These are phyloP conservation scores for Papiliotrema fonsecae DNA, from an alignment of 1,284 basidiomycete genomes.

Conservation along the genomic window DNA sequence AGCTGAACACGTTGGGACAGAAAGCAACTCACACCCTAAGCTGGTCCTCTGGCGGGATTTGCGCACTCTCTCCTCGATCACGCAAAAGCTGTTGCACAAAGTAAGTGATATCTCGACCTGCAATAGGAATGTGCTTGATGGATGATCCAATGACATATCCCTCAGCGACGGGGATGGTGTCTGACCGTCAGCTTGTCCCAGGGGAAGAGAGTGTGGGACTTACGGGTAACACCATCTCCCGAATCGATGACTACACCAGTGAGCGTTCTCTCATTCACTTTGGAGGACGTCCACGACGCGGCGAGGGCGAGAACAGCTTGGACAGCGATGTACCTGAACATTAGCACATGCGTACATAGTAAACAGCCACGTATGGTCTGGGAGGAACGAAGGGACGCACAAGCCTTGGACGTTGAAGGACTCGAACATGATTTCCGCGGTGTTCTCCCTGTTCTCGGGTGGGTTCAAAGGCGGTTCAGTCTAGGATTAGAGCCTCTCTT, in stretches of 20 bases:
- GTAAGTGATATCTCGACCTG: constrained; percentile 93
- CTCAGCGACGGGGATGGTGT: constrained; percentile 61
- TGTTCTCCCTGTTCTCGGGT: constrained; percentile 98
- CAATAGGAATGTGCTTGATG: constrained; percentile 99
- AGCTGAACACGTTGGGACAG: background rate
- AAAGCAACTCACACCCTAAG: constrained; percentile 57
- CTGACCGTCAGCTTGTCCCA: constrained; percentile 18
- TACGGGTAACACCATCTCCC: constrained; percentile 92
- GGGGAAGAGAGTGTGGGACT: constrained; percentile 19
- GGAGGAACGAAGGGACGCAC: constrained; percentile 11
- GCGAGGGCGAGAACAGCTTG: constrained; percentile 99
- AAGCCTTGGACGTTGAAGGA: constrained; percentile 88
- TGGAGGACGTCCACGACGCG: constrained; percentile 93
- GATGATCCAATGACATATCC: constrained; percentile 99
- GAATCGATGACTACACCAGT: constrained; percentile 99
- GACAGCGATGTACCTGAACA: constrained; percentile 82
- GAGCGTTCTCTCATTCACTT: constrained; percentile 85
- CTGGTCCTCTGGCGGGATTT: constrained; percentile 95
- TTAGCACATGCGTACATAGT: background rate
- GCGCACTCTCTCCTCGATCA: constrained; percentile 85
- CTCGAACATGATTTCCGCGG: constrained; percentile 99
- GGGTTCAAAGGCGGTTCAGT: constrained; percentile 98
- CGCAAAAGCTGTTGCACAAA: constrained; percentile 96
- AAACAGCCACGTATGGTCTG: background rate
- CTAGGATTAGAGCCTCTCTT: constrained; percentile 49